phyloP scores from a whole-genome alignment of 257 asterid species.

The Verbascum thapsus region DNA sequence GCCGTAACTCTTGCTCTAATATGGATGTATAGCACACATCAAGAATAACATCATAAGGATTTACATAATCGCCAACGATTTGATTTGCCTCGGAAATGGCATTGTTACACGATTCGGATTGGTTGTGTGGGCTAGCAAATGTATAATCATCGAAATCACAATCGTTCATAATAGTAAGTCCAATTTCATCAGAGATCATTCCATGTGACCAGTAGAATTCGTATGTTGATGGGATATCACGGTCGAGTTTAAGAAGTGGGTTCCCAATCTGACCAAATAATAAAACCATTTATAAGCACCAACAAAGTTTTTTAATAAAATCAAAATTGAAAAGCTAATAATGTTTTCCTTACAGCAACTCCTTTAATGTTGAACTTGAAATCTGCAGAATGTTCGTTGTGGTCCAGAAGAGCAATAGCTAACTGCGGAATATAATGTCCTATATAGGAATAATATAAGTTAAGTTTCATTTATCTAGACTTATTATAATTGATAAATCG shows the following conservation, averaged over 20 bases:
- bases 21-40: slow-evolving; percentile 94
- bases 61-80: slow-evolving; percentile 74
- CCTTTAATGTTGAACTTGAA: slow-evolving; percentile 93
- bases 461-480: slow-evolving; percentile 12
- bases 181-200: slow-evolving; percentile 92
- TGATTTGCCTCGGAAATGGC: slow-evolving; percentile 65
- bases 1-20: slow-evolving; percentile 86
- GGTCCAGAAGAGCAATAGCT: slow-evolving; percentile 76
- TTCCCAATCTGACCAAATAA: slow-evolving; percentile 77
- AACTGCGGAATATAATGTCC: slow-evolving; percentile 96
- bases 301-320: no score
- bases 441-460: slow-evolving; percentile 21
- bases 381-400: slow-evolving; percentile 55
- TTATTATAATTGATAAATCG: background rate
- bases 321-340: no score
- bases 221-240: slow-evolving; percentile 77
- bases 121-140: slow-evolving; percentile 72
- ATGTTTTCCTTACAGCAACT: slow-evolving; percentile 62
- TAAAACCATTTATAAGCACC: slow-evolving; percentile 13
- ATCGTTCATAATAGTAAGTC: slow-evolving; percentile 69
- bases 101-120: slow-evolving; percentile 54
- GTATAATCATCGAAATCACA: slow-evolving; percentile 88
- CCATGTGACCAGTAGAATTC: slow-evolving; percentile 97
- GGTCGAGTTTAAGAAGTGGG: slow-evolving; percentile 89
- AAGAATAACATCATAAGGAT: slow-evolving; percentile 79